A percentile compares a stretch with the other conserved stretches of the same genome.
Evolutionary conservation across 805 yeast species (phyloP).

Genomic region (Nakazawaea wyomingensis): DNA sequence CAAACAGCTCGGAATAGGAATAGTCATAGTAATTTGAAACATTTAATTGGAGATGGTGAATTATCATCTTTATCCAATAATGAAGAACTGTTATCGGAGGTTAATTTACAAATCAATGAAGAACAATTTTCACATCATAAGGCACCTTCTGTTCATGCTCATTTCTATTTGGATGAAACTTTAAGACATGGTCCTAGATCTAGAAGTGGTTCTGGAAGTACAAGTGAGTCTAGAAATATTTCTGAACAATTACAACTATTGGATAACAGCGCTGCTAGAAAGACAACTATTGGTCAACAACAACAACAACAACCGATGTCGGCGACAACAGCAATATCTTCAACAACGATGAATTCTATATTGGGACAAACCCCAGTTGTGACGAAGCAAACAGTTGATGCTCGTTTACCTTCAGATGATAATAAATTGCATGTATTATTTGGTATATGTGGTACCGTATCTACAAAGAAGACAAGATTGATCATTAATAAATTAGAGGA

Average conservation of each 20-base stretch:
- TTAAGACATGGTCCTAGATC: conserved; percentile 44
- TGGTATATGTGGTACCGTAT: conserved; percentile 56
- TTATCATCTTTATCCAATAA: background rate
- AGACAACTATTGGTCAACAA: background rate
- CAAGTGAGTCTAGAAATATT: conserved; percentile 20
- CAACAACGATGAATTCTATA: background rate
- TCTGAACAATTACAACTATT: conserved; percentile 9
- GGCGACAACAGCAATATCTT: conserved; percentile 4
- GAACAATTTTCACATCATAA: conserved; percentile 36
- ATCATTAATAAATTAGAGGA: conserved; percentile 49
- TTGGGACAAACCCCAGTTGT: conserved; percentile 7
- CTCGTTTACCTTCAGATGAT: conserved; percentile 44
- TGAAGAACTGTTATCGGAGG: conserved; percentile 9
- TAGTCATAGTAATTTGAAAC: conserved; percentile 3
- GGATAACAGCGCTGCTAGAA: background rate
- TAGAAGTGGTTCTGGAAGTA: conserved; percentile 27
- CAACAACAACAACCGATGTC: no score
- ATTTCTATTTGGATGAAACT: conserved; percentile 66
- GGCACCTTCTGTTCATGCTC: conserved; percentile 70
- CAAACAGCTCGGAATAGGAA: conserved; percentile 28
- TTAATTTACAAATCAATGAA: conserved; percentile 11
- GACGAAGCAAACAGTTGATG: conserved; percentile 20
- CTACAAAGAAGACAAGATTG: conserved; percentile 45
- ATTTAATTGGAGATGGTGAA: no score
- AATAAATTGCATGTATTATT: conserved; percentile 50